These are phyloP conservation scores for Suhomyces tanzawaensis DNA, from an alignment of 805 yeast genomes.

Conservation along the genomic window DNA sequence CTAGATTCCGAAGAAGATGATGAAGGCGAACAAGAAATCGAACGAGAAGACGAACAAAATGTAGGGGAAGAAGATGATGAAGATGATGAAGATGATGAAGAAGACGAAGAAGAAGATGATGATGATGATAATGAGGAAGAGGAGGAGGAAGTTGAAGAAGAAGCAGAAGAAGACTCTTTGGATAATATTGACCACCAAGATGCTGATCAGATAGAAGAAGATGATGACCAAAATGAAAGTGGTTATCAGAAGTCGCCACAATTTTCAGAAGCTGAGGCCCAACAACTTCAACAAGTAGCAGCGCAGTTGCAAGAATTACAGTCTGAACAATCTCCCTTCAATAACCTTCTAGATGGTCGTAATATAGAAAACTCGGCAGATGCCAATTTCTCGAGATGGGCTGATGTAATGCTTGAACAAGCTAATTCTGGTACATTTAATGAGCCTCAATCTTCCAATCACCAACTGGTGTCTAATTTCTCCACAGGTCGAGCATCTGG, in stretches of 20 bases:
- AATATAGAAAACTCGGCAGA: too few species aligned
- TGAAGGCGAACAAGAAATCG: slow-evolving; percentile 1
- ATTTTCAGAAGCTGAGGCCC: slow-evolving; percentile 2
- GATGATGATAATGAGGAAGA: slow-evolving; percentile 6
- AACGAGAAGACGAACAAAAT: background rate
- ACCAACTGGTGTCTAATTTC: background rate
- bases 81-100: slow-evolving; percentile 4
- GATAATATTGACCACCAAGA: too few species aligned
- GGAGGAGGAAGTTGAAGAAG: slow-evolving; percentile 3
- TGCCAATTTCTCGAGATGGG: slow-evolving; percentile 1
- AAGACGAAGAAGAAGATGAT: slow-evolving; percentile 7
- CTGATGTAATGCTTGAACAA: background rate
- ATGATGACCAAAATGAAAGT: too few species aligned
- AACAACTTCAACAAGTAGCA: background rate
- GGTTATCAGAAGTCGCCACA: background rate
- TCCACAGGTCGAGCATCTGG: slow-evolving; percentile 2
- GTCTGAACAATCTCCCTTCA: background rate
- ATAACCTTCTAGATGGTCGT: too few species aligned
- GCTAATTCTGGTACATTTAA: background rate
- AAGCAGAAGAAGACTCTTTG: background rate
- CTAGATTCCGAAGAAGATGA: slow-evolving; percentile 6
- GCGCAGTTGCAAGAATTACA: background rate
- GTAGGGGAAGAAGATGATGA: background rate
- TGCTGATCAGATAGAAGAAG: too few species aligned
- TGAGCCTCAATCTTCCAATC: background rate